Conservation (phyloP, 805 yeast genomes). For the Candida parachauliodes region DNA sequence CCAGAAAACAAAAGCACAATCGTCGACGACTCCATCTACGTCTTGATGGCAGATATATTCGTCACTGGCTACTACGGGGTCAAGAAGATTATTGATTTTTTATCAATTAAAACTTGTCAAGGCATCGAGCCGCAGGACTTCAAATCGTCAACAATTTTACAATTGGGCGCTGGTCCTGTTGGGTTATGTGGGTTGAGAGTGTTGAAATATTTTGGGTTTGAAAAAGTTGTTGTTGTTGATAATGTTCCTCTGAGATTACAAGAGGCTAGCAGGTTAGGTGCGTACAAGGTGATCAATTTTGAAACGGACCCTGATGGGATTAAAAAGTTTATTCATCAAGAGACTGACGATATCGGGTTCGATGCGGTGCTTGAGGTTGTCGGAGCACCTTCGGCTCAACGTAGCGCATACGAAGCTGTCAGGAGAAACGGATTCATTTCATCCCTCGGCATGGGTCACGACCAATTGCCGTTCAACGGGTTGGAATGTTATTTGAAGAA, state of each 20-base stretch:
- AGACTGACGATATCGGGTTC: slow-evolving; percentile 49
- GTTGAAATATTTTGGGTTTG: slow-evolving; percentile 43
- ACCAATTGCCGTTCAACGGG: slow-evolving; percentile 52
- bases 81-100: slow-evolving; percentile 43
- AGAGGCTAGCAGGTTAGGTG: slow-evolving; percentile 47
- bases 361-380: slow-evolving; percentile 62
- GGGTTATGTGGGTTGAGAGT: slow-evolving; percentile 51
- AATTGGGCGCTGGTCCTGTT: slow-evolving; percentile 61
- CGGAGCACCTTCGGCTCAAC: slow-evolving; percentile 51
- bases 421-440: slow-evolving; percentile 57
- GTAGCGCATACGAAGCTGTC: slow-evolving; percentile 49
- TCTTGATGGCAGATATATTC: slow-evolving; percentile 62
- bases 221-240: slow-evolving; percentile 46
- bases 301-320: slow-evolving; percentile 29
- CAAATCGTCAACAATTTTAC: slow-evolving; percentile 39
- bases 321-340: slow-evolving; percentile 24
- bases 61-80: slow-evolving; percentile 63
- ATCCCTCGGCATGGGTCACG: slow-evolving; percentile 61
- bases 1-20: slow-evolving; percentile 38
- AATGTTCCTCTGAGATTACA: slow-evolving; percentile 44
- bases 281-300: slow-evolving; percentile 44
- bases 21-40: slow-evolving; percentile 43
- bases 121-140: slow-evolving; percentile 5
- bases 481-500: slow-evolving; percentile 57
- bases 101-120: slow-evolving; percentile 28